phyloP scores from a whole-genome alignment of 2,329 filamentous ascomycete species.

The Aspergillus awamori region DNA sequence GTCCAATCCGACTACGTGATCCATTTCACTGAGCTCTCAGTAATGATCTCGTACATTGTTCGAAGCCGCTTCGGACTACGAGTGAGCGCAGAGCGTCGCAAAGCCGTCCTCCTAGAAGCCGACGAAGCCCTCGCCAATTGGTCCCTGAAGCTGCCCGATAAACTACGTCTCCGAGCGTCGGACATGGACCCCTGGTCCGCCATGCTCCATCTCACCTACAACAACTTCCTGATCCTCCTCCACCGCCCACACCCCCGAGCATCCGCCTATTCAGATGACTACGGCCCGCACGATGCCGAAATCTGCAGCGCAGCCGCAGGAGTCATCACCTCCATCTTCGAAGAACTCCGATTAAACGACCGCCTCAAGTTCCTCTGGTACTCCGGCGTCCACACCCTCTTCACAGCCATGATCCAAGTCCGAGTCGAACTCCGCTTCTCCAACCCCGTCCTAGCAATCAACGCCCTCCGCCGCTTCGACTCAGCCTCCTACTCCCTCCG shows the following conservation, averaged over 20 bases:
- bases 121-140: slow-evolving; percentile 47
- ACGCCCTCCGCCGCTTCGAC: slow-evolving; percentile 49
- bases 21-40: slow-evolving; percentile 54
- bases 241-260: slow-evolving; percentile 49
- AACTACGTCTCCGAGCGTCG: slow-evolving; percentile 43
- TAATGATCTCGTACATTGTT: slow-evolving; percentile 52
- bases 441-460: slow-evolving; percentile 50
- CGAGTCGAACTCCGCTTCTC: slow-evolving; percentile 51
- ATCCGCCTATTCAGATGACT: slow-evolving; percentile 48
- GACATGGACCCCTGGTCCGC: slow-evolving; percentile 49
- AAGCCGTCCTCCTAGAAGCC: slow-evolving; percentile 45
- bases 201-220: slow-evolving; percentile 49
- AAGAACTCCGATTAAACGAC: slow-evolving; percentile 46
- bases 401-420: slow-evolving; percentile 52
- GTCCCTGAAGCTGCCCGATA: slow-evolving; percentile 47
- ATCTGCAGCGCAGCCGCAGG: slow-evolving; percentile 50
- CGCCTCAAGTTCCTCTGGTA: slow-evolving; percentile 49
- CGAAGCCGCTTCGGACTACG: slow-evolving; percentile 47
- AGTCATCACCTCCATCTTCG: slow-evolving; percentile 50
- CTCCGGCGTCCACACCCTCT: slow-evolving; percentile 48
- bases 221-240: slow-evolving; percentile 50
- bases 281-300: slow-evolving; percentile 49
- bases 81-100: slow-evolving; percentile 44
- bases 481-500: slow-evolving; percentile 47
- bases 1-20: slow-evolving; percentile 52